Evolutionary conservation across 2,329 filamentous ascomycete genomes (phyloP), one percentile per base, ranked within the genome.

Genomic region (Microdochium bolleyi): DNA sequence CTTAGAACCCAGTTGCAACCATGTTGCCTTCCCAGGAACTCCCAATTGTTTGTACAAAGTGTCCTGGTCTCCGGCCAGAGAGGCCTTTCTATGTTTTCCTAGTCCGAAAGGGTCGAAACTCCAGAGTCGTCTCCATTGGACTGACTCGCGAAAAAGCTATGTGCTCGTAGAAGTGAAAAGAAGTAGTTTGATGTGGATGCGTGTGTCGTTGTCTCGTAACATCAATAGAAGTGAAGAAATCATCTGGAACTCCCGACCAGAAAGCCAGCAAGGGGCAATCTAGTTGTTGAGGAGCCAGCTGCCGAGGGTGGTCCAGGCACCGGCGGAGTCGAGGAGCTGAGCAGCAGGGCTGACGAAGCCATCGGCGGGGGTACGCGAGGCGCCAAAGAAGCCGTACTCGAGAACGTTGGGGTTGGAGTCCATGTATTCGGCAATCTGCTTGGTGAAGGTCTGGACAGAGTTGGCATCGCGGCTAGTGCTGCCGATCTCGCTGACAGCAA

Each of bases 371-470:
- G 69, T 61, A 51, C 63, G 63, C 64, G 73, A 73, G 56, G 72
- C 73, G 25, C 71, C 72, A 55, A 74, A 74, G 51, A 73, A 68
- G 13, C 64, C 69, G 57, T 75, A 76, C 58, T 75, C 71, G 53
- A 64, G 64, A 24, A 76, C 57, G 64, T 66, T 75, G 52, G 65
- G 64, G 55, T 64, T 64, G 25, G 60, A 54, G 58, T 76, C 73
- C 64, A 74, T 66, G 72, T 72, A 74, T 48, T 68, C 70, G 51
- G 64, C 67, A 53, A 73, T 55, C 49, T 67, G 57, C 32, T 63
- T 62, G 14, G 69, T 73, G 58, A 75, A 76, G 11, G 54, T 55
- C 38, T 66, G 58, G 5, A 74, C 72, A 27, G 69, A 59, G 10
- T 62, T 57, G 19, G 61, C 55, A 49, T 73, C 61, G 34, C 69